Base-by-base conservation (phyloP, 2,329 filamentous ascomycete genomes). In the Pestalotiopsis sp. region DNA sequence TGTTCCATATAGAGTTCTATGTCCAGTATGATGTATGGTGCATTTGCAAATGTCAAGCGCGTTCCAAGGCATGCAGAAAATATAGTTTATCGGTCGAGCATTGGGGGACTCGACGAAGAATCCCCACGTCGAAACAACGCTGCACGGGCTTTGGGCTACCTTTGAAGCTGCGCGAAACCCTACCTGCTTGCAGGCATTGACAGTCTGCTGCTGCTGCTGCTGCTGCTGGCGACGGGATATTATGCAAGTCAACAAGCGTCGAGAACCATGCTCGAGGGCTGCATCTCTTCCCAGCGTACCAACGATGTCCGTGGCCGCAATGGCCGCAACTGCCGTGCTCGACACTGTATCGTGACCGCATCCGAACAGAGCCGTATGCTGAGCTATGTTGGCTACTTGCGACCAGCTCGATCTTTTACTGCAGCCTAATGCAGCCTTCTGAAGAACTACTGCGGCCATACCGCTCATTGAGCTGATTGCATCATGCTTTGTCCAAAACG, bases 241-340 rank as follows among this genome's bases (percentile, higher is more conserved):
- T 67, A 67, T 67, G 65, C 65, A 67, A 67, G 65, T 67, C 65
- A 67, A 60, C 65, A 9, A 52, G 31, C 31, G 31, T 36, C 31
- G 31, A 67, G 57, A 67, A 67, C 65, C 65, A 61, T 67, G 65
- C 56, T 65, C 39, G 20, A 41, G 20, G 38, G 9, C 41, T 58
- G 64, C 64, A 31, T 41, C 64, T 57, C 17, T 38, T 17, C 25
- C 62, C 62, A 25, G 23, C 36, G 25, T 64, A 39, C 61, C 61
- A 39, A 64, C 25, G n/a, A 41, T 64, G 38, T 52, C 61, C 61
- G 14, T 23, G 27, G 57, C 57, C 23, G 23, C 57, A 36, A 59
- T 23, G 27, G 57, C 57, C 23, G 23, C 57, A 36, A 59, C 25
- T 36, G 27, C 23, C 27, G 57, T 59, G 14, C 59, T 25, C 59